Evolutionary conservation across 352 stramenopile species (phyloP), one percentile per base, ranked within the genome.

Genomic region (Blastocystis sp.): DNA sequence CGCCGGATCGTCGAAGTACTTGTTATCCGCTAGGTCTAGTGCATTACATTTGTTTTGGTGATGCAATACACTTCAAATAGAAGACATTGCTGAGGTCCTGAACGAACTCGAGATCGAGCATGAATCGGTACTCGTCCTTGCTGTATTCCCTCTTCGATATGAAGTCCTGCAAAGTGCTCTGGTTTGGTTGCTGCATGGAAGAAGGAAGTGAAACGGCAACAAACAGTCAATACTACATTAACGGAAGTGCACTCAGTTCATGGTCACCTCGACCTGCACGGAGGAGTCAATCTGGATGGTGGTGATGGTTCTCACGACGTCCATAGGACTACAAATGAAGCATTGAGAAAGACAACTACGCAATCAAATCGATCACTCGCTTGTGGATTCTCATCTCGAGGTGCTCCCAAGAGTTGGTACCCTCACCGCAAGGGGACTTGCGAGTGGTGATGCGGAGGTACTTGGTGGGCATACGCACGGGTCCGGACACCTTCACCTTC

Each of bases 351-450:
- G 2, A 1, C 16, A 19, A 33, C 4, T 85, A 85, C 74, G 96
- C 95, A 93, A 98, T 95, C 88, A 99, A 93, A 92, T 99, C 97
- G 92, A 99, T 98, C 92, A 99, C 97, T 91, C 97, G 95, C 95
- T 99, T 99, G 94, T 97, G 95, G 91, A 97, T 96, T 92, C 96
- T 95, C 97, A 99, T 99, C 93, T 99, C 96, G 93, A 98, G 98
- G 90, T 96, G 94, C 93, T 99, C 97, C 95, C 96, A 99, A 62
- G 97, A 99, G 94, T 89, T 89, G 60, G 79, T 89, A 89, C 79
- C 79, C 91, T 96, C 94, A 95, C 94, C 94, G 94, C 93, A 98
- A 88, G 97, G 97, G 91, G 97, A 98, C 95, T 99, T 99, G 91
- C 97, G 96, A 90, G 97, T 99, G 88, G 97, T 98, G 81, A 99